A percentile compares a stretch with the other conserved stretches of the same genome.
Conservation (phyloP, 2,329 filamentous ascomycete genomes). For the Myotisia sp. region DNA sequence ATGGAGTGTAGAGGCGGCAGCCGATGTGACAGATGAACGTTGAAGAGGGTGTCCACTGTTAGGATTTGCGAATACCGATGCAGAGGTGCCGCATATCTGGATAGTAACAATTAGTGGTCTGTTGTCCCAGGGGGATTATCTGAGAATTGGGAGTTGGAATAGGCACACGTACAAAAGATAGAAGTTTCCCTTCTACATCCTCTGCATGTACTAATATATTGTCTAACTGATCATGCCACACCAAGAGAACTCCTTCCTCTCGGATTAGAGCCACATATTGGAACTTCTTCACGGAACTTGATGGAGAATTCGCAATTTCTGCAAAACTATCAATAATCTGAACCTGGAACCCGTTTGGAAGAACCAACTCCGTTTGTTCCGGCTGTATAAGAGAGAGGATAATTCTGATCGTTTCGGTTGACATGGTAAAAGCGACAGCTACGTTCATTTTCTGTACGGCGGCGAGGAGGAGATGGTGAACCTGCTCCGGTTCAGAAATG, state of each 20-base stretch:
- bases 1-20: slow-evolving; percentile 11
- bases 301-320: slow-evolving; percentile 26
- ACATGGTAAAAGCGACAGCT: slow-evolving; percentile 37
- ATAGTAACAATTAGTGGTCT: slow-evolving; percentile 3
- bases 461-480: slow-evolving; percentile 27
- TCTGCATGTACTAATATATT: slow-evolving; percentile 28
- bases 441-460: slow-evolving; percentile 35
- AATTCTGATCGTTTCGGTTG: slow-evolving; percentile 33
- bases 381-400: slow-evolving; percentile 31
- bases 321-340: slow-evolving; percentile 34
- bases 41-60: slow-evolving; percentile 5
- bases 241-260: slow-evolving; percentile 29
- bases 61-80: slow-evolving; percentile 10
- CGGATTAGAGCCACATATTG: slow-evolving; percentile 33
- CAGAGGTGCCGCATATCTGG: slow-evolving; percentile 13
- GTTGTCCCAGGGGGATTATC: neutral
- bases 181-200: slow-evolving; percentile 12
- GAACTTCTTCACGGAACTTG: slow-evolving; percentile 29
- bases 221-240: slow-evolving; percentile 32
- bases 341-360: slow-evolving; percentile 30
- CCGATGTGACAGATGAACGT: slow-evolving; percentile 12
- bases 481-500: slow-evolving; percentile 27
- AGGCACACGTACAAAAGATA: slow-evolving; percentile 15
- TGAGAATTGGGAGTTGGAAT: neutral
- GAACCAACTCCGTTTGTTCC: slow-evolving; percentile 30